phyloP scores from a whole-genome alignment of 73 alveolate genomes.

The Urostyla sp. region DNA sequence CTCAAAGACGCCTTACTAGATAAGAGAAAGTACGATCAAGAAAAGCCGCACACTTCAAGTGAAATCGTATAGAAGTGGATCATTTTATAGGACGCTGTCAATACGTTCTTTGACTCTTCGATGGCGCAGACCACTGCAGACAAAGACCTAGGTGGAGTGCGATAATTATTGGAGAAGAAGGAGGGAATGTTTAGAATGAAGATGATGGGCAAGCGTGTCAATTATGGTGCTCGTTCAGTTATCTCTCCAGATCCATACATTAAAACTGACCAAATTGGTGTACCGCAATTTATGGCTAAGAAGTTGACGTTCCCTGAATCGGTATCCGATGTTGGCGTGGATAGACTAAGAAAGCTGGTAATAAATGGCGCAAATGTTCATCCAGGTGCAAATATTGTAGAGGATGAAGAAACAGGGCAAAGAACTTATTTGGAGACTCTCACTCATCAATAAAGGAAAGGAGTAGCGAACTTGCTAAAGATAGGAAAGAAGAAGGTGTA shows the following conservation, averaged over 20 bases:
- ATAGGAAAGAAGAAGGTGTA: slow-evolving; percentile 88
- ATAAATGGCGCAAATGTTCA: slow-evolving; percentile 91
- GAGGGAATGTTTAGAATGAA: slow-evolving; percentile 99
- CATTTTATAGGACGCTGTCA: slow-evolving; percentile 91
- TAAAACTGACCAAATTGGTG: slow-evolving; percentile 98
- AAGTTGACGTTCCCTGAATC: slow-evolving; percentile 97
- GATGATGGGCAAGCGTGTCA: slow-evolving; percentile 99
- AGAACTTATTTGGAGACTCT: slow-evolving; percentile 84
- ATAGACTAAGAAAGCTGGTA: slow-evolving; percentile 86
- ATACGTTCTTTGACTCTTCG: slow-evolving; percentile 93
- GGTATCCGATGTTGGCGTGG: slow-evolving; percentile 89
- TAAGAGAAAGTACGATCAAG: slow-evolving; percentile 60
- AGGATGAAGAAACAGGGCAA: slow-evolving; percentile 82
- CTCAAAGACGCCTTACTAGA: slow-evolving; percentile 69
- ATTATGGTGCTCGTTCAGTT: slow-evolving; percentile 98
- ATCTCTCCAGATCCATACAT: slow-evolving; percentile 99
- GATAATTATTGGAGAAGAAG: slow-evolving; percentile 96
- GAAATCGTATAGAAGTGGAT: slow-evolving; percentile 79
- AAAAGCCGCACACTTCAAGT: slow-evolving; percentile 10
- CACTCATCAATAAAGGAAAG: slow-evolving; percentile 83
- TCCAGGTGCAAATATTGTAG: slow-evolving; percentile 96
- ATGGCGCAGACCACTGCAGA: slow-evolving; percentile 92
- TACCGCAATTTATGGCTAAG: slow-evolving; percentile 96
- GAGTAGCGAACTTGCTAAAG: slow-evolving; percentile 86
- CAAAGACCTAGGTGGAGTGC: slow-evolving; percentile 95